A percentile compares a stretch with the other conserved stretches of the same genome.
Evolutionary conservation across 169 alveolate genomes (phyloP).

Genomic region (Amoebophrya sp.): DNA sequence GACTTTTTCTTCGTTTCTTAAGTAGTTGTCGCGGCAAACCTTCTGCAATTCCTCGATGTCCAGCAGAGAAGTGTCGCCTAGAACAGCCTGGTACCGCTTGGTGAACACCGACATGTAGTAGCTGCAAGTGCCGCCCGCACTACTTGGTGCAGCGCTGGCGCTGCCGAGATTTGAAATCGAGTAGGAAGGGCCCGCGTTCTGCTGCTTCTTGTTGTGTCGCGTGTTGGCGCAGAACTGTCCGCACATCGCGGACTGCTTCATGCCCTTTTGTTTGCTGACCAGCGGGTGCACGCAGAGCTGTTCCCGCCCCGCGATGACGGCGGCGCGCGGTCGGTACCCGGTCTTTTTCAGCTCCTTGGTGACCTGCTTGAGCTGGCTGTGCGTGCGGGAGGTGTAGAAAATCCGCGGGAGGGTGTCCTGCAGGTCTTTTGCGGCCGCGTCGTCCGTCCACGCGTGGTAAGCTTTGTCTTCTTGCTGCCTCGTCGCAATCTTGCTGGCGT

Average conservation of each 20-base stretch:
- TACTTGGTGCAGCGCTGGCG: neutral
- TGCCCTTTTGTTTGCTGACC: neutral
- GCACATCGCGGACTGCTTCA: neutral
- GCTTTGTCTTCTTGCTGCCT: neutral
- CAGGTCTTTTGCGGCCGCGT: neutral
- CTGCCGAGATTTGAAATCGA: neutral
- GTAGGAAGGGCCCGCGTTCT: neutral
- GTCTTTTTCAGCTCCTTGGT: neutral
- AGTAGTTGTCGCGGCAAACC: neutral
- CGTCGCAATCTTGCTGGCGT: neutral
- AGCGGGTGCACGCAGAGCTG: neutral
- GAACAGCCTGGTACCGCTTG: neutral
- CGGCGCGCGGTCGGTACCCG: neutral
- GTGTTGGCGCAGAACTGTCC: slow-evolving; percentile 16
- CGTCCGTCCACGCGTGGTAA: slow-evolving; percentile 6
- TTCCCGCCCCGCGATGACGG: neutral
- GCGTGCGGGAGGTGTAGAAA: slow-evolving; percentile 24
- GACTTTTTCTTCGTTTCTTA: too few relatives aligned
- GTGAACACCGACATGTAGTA: neutral
- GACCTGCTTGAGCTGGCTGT: slow-evolving; percentile 31
- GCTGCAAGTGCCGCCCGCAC: slow-evolving; percentile 10
- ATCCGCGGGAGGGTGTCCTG: neutral
- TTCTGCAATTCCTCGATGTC: neutral
- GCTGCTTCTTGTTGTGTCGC: neutral
- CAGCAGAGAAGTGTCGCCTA: neutral